Evolutionary conservation across 129 eudicot genomes (phyloP).

Genomic region (Scalesia atractyloides): DNA sequence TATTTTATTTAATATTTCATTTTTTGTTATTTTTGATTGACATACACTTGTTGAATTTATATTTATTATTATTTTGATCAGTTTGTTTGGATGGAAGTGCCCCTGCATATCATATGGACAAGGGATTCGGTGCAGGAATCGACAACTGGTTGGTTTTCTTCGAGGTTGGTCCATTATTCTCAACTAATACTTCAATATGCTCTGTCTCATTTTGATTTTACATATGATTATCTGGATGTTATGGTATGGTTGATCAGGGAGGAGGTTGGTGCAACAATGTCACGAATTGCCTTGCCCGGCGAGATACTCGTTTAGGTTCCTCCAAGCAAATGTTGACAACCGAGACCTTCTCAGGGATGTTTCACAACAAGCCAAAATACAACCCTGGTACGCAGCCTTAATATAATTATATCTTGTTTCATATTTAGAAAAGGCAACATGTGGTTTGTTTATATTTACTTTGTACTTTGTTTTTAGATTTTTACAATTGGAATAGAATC

Average conservation of each 20-base stretch:
- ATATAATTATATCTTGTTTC: not conserved
- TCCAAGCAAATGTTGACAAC: conserved; percentile 66
- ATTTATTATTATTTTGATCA: conserved; percentile 29
- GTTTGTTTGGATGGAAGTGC: conserved; percentile 98
- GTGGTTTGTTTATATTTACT: not conserved
- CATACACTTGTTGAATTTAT: not conserved
- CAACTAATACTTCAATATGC: not conserved
- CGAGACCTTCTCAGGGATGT: conserved; percentile 79
- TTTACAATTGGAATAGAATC: conserved; percentile 84
- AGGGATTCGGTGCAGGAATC: conserved; percentile 82
- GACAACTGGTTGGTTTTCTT: conserved; percentile 87
- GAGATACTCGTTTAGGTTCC: conserved; percentile 65
- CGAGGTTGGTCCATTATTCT: conserved; percentile 59
- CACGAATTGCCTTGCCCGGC: conserved; percentile 72
- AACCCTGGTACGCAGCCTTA: conserved; percentile 56
- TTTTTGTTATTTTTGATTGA: not conserved
- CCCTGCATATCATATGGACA: conserved; percentile 89
- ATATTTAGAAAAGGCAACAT: not conserved
- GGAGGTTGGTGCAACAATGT: conserved; percentile 98
- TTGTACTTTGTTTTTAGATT: conserved; percentile 46
- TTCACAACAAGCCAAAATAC: conserved; percentile 58
- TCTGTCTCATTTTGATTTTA: not conserved
- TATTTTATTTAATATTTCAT: not conserved
- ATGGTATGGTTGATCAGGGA: conserved; percentile 56
- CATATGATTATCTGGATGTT: too few relatives aligned